Percentiles rank a stretch among this genome's conserved stretches.
phyloP scores from a whole-genome alignment of 768 basidiomycete genomes.

The Serendipita vermifera region DNA sequence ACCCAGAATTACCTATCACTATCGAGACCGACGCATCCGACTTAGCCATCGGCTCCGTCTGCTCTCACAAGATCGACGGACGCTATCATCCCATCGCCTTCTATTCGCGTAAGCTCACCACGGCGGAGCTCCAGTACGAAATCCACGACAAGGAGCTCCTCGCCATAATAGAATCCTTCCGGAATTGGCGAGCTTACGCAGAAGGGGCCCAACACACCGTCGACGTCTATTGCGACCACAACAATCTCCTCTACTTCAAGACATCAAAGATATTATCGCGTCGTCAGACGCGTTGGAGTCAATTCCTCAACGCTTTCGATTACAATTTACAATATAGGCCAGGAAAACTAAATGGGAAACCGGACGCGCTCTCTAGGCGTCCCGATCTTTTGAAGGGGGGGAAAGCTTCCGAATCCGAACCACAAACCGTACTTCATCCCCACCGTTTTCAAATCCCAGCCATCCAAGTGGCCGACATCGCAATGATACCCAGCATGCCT shows the following conservation, averaged over 20 bases:
- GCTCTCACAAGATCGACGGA: constrained; percentile 11
- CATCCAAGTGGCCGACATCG: background rate
- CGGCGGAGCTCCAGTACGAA: constrained; percentile 16
- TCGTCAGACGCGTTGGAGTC: constrained; percentile 17
- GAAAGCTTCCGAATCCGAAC: background rate
- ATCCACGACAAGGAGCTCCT: constrained; percentile 19
- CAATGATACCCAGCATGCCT: background rate
- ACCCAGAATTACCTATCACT: background rate
- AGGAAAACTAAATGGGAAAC: constrained; percentile 4
- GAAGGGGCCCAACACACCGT: constrained; percentile 10
- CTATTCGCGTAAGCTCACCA: background rate
- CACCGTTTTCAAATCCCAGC: background rate
- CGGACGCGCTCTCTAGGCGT: constrained; percentile 11
- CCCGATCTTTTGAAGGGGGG: constrained; percentile 12
- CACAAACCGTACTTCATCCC: background rate
- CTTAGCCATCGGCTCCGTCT: constrained; percentile 12
- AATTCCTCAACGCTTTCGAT: constrained; percentile 15
- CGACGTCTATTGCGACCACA: constrained; percentile 14
- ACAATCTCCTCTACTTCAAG: constrained; percentile 16
- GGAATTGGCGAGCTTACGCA: constrained; percentile 13
- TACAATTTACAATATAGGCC: constrained; percentile 13
- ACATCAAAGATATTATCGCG: constrained; percentile 11
- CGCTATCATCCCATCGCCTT: constrained; percentile 2
- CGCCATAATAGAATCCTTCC: constrained; percentile 16
- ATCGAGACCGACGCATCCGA: constrained; percentile 15